phyloP scores from a whole-genome alignment of 2,329 filamentous ascomycete genomes.

The Blastomyces parvus region DNA sequence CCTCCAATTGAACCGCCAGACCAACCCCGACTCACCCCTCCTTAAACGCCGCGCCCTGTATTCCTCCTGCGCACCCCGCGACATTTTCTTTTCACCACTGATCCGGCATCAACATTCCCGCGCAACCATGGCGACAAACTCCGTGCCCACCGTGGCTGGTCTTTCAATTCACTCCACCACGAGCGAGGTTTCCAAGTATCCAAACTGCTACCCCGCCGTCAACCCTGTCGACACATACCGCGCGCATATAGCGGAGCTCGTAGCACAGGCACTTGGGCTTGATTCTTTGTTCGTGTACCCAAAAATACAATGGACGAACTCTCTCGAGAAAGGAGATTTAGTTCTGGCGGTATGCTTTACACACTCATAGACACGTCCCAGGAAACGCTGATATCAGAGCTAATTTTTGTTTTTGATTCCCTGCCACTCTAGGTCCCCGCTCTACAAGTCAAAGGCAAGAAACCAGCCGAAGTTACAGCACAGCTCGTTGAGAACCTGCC shows the following conservation, averaged over 20 bases:
- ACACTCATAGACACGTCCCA: too few species aligned
- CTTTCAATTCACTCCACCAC: conserved; percentile 33
- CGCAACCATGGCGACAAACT: conserved; percentile 28
- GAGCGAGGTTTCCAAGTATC: conserved; percentile 29
- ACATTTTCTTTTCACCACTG: not conserved
- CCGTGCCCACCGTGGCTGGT: conserved; percentile 30
- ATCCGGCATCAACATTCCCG: conserved; percentile 8
- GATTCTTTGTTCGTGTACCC: conserved; percentile 33
- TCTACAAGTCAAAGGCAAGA: conserved; percentile 46
- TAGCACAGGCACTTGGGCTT: conserved; percentile 31
- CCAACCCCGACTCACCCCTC: conserved; percentile 7
- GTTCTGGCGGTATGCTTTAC: conserved; percentile 31
- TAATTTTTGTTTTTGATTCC: not conserved
- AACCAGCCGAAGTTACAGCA: conserved; percentile 47
- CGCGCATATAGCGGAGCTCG: conserved; percentile 36
- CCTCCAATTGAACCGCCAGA: not conserved
- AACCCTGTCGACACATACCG: conserved; percentile 41
- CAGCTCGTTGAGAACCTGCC: conserved; percentile 50
- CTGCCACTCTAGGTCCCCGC: conserved; percentile 28
- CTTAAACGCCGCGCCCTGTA: conserved; percentile 12
- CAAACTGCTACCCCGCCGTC: conserved; percentile 35
- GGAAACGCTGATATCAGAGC: too few species aligned
- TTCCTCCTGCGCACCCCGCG: conserved; percentile 8
- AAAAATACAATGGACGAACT: conserved; percentile 37
- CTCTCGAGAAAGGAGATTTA: conserved; percentile 40